These are phyloP conservation scores for Collybia nuda DNA, from an alignment of 768 basidiomycete species.

Conservation along the genomic window DNA sequence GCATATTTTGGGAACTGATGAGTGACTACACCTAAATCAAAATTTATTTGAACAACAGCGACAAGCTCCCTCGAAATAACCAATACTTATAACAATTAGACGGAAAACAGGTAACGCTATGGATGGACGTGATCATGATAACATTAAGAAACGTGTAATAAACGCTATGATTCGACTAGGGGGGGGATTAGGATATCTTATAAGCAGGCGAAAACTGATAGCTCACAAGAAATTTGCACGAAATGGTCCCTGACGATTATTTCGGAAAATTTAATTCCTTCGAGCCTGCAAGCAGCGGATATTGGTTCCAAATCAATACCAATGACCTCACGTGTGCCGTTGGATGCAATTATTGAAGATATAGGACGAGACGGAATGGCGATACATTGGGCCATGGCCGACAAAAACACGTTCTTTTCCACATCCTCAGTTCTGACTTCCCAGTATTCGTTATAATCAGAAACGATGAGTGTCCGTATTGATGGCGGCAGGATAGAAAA, in stretches of 20 bases:
- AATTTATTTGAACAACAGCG: too few species aligned
- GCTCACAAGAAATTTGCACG: conserved; percentile 15
- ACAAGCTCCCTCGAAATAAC: too few species aligned
- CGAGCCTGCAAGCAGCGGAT: conserved; percentile 1
- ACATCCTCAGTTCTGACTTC: conserved; percentile 6
- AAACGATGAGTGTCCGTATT: conserved; percentile 15
- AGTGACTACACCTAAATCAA: too few species aligned
- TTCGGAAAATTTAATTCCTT: conserved; percentile 7
- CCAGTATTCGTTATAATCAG: conserved; percentile 23
- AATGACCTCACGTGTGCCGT: conserved; percentile 2
- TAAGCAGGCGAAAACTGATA: background rate
- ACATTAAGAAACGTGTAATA: too few species aligned
- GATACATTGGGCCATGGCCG: conserved; percentile 15
- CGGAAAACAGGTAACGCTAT: too few species aligned
- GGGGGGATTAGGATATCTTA: background rate
- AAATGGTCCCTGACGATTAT: conserved; percentile 8
- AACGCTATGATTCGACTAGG: background rate
- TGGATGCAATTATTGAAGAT: conserved; percentile 1
- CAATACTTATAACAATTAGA: too few species aligned
- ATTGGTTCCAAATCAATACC: conserved; percentile 6
- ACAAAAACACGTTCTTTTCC: conserved; percentile 11
- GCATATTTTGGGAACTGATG: too few species aligned
- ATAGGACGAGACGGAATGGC: conserved; percentile 8
- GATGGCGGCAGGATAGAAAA: conserved; percentile 21
- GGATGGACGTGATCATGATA: too few species aligned